A percentile compares a stretch with the other conserved stretches of the same genome.
Conservation (phyloP, 179 eudicot genomes). For the Corrigiola litoralis region DNA sequence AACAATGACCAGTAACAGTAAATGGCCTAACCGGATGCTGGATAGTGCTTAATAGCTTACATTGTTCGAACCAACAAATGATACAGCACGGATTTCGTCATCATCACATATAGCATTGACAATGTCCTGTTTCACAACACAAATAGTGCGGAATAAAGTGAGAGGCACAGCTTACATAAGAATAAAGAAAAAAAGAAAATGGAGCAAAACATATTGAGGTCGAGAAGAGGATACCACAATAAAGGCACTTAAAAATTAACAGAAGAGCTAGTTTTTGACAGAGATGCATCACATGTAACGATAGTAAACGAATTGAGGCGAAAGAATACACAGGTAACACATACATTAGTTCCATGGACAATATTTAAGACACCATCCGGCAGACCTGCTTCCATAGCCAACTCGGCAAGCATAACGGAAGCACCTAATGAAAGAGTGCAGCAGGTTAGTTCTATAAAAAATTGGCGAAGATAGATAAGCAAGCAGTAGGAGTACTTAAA, state of each 20-base stretch:
- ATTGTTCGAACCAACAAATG: slow-evolving; percentile 89
- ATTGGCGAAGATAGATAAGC: not conserved
- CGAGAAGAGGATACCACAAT: not conserved
- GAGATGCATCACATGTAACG: not conserved
- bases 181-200: not conserved
- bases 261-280: not conserved
- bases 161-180: not conserved
- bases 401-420: slow-evolving; percentile 86
- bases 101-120: slow-evolving; percentile 93
- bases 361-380: slow-evolving; percentile 91
- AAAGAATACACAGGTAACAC: slow-evolving; percentile 10
- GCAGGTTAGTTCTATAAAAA: too few relatives aligned
- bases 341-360: slow-evolving; percentile 90
- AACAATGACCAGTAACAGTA: not conserved
- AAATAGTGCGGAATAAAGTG: not conserved
- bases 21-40: not conserved
- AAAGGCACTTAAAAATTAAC: not conserved
- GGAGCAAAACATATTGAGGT: not conserved
- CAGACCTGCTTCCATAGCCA: slow-evolving; percentile 96
- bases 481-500: not conserved
- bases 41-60: slow-evolving; percentile 30
- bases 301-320: not conserved
- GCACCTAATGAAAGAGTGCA: slow-evolving; percentile 58
- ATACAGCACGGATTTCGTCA: slow-evolving; percentile 76
- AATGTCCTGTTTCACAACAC: slow-evolving; percentile 53